These are phyloP conservation scores for Prunus armeniaca DNA, from an alignment of 306 rosid genomes.

Conservation along the genomic window DNA sequence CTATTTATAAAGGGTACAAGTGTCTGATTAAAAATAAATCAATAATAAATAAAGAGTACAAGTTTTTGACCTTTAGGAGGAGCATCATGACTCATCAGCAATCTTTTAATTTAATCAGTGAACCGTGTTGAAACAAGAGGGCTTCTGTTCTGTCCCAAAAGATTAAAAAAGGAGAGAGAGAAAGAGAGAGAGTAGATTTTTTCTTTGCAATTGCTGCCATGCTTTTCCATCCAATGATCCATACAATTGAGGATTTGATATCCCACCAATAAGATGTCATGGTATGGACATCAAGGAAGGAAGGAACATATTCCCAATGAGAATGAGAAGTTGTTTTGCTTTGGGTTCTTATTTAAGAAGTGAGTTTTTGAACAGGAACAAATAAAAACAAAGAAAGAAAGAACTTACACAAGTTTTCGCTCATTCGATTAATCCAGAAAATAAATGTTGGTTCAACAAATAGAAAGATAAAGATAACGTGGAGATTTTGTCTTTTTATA, in stretches of 20 bases:
- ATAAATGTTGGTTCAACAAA: conserved; percentile 14
- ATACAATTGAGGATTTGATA: neutral
- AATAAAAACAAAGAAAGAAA: neutral
- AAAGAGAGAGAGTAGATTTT: too few species aligned
- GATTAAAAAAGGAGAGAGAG: too few species aligned
- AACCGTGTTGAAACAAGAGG: neutral
- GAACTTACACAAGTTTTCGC: neutral
- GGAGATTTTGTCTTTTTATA: conserved; percentile 35
- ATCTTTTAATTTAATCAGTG: neutral
- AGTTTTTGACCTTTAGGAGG: conserved; percentile 5
- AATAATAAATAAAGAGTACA: neutral
- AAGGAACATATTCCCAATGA: neutral
- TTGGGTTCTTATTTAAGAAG: neutral
- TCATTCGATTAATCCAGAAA: neutral
- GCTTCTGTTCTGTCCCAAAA: too few species aligned
- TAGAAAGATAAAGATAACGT: conserved; percentile 3
- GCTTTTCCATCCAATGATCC: too few species aligned
- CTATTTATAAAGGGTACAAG: neutral
- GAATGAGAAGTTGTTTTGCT: neutral
- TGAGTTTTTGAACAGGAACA: neutral
- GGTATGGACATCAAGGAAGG: too few species aligned
- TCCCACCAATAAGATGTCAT: neutral
- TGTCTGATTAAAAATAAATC: neutral
- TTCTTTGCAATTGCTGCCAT: too few species aligned
- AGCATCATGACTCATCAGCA: conserved; percentile 10